A percentile compares a stretch with the other conserved stretches of the same genome.
phyloP scores from a whole-genome alignment of 2,329 filamentous ascomycete genomes.

The Xylaria sp. region DNA sequence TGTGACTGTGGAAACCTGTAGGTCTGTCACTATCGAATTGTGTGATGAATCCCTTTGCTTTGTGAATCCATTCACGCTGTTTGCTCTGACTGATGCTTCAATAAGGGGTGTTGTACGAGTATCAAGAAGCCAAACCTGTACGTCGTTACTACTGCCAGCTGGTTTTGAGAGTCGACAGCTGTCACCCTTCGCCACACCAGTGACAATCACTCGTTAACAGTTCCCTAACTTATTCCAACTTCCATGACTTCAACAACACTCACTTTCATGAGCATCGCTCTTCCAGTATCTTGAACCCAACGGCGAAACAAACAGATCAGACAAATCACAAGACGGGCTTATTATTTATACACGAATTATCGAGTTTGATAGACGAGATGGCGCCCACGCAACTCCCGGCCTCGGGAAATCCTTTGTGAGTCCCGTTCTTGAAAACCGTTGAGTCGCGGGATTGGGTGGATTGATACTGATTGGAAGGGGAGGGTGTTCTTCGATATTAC shows the following conservation, averaged over 20 bases:
- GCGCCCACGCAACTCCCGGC: constrained; percentile 36
- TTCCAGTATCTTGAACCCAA: too few species aligned
- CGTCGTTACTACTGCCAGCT: background rate
- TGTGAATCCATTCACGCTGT: background rate
- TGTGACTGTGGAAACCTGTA: too few species aligned
- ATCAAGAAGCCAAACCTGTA: background rate
- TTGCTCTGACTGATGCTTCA: background rate
- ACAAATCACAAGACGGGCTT: too few species aligned
- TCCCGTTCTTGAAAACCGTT: constrained; percentile 12
- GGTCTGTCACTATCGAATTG: too few species aligned
- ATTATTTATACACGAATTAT: too few species aligned
- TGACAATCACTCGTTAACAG: background rate
- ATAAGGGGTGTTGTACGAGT: background rate
- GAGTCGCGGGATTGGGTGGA: background rate
- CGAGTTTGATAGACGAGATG: constrained; percentile 17
- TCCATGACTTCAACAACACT: background rate
- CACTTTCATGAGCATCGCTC: background rate
- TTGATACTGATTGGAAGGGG: background rate
- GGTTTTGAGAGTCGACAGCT: background rate
- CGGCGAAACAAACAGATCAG: too few species aligned
- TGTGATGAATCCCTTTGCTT: too few species aligned
- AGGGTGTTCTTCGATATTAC: constrained; percentile 74
- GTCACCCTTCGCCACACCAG: background rate
- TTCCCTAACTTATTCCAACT: background rate
- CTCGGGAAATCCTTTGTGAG: constrained; percentile 41